Percentiles rank a stretch among this genome's conserved stretches.
Conservation (phyloP, 148 eudicot species). For the Arbutus unedo region DNA sequence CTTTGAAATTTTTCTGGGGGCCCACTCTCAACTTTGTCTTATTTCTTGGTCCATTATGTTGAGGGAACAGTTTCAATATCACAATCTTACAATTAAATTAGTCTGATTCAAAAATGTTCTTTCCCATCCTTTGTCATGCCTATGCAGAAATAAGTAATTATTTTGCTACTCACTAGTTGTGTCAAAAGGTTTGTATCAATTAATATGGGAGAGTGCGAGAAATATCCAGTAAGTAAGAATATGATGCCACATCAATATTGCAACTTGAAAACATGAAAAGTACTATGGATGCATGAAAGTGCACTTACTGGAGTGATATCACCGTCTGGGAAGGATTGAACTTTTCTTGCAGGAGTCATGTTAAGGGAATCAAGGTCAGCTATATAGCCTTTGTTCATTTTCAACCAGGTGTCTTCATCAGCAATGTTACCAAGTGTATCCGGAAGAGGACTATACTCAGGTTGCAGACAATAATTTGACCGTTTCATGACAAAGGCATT, state of each 20-base stretch:
- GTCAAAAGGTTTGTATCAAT: neutral
- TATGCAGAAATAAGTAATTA: neutral
- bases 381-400: constrained; percentile 80
- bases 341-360: constrained; percentile 82
- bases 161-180: neutral
- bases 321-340: constrained; percentile 55
- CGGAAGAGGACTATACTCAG: constrained; percentile 78
- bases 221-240: neutral
- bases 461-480: constrained; percentile 42
- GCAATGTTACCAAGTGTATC: constrained; percentile 58
- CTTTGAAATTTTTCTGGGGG: neutral
- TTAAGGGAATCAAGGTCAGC: constrained; percentile 90
- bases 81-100: neutral
- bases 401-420: constrained; percentile 90
- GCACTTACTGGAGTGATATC: constrained; percentile 56
- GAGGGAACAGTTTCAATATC: neutral
- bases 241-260: neutral
- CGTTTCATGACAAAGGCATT: constrained; percentile 69
- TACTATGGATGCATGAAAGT: neutral
- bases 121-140: neutral
- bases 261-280: neutral
- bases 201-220: neutral
- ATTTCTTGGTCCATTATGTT: neutral
- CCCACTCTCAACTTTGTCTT: neutral
- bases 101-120: neutral